Conservation (phyloP, 306 rosid species). For the Purshia tridentata region DNA sequence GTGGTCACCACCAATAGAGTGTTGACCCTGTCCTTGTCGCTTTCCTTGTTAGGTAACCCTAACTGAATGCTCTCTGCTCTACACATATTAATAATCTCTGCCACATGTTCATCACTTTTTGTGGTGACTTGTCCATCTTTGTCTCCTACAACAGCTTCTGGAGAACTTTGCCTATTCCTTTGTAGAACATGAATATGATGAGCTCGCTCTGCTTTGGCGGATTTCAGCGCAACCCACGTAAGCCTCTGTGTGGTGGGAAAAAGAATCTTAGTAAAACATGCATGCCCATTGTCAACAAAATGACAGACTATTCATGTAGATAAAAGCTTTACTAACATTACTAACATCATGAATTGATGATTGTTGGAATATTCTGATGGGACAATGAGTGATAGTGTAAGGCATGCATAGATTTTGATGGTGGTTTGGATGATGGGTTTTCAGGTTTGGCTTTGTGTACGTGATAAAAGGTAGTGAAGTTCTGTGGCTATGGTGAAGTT, state of each 20-base stretch:
- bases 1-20: neutral
- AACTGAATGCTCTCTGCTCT: neutral
- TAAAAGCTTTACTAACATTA: too few species aligned
- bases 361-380: too few species aligned
- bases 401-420: too few species aligned
- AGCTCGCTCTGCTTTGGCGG: slow-evolving; percentile 13
- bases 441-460: too few species aligned
- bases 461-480: too few species aligned
- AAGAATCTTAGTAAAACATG: too few species aligned
- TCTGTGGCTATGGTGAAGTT: too few species aligned
- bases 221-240: neutral
- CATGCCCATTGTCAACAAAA: neutral
- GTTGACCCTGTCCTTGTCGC: neutral
- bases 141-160: neutral
- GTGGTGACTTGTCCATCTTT: neutral
- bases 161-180: neutral
- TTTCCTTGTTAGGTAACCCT: neutral
- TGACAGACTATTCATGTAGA: too few species aligned
- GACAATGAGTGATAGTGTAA: too few species aligned
- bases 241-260: slow-evolving; percentile 1
- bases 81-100: neutral
- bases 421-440: too few species aligned
- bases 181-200: neutral
- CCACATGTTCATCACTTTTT: neutral
- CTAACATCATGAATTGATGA: too few species aligned